phyloP scores from a whole-genome alignment of 805 yeast genomes.

The Geotrichum ghanense region DNA sequence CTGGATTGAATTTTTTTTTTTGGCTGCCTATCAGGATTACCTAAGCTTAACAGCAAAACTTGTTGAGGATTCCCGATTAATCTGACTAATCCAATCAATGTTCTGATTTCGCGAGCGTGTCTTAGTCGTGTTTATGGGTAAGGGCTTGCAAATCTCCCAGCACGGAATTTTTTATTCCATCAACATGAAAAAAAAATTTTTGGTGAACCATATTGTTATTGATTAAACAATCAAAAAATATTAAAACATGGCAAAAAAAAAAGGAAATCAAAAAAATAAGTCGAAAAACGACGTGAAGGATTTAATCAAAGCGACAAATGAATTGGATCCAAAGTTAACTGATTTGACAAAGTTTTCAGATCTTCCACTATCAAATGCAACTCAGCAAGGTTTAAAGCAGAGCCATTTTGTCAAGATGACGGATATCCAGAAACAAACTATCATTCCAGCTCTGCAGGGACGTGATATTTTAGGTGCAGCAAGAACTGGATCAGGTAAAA shows the following conservation, averaged over 20 bases:
- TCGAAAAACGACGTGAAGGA: conserved; percentile 19
- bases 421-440: conserved; percentile 72
- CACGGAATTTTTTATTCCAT: not conserved
- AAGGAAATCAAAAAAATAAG: conserved; percentile 29
- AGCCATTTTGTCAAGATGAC: conserved; percentile 75
- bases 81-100: too few species aligned
- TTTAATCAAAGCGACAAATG: conserved; percentile 41
- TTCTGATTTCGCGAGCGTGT: too few species aligned
- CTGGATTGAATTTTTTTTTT: too few species aligned
- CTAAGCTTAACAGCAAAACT: too few species aligned
- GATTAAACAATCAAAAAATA: conserved; percentile 7
- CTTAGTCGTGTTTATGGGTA: not conserved
- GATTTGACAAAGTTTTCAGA: conserved; percentile 46
- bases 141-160: not conserved
- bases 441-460: conserved; percentile 66
- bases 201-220: not conserved
- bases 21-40: too few species aligned
- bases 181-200: not conserved
- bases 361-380: conserved; percentile 58
- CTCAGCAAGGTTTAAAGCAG: conserved; percentile 62
- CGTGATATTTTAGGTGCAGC: conserved; percentile 81
- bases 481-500: conserved; percentile 81
- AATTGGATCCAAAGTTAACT: conserved; percentile 27
- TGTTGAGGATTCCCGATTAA: too few species aligned
- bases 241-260: conserved; percentile 4